phyloP scores from a whole-genome alignment of 2,329 filamentous ascomycete species.

The Venturiaceae sp. region DNA sequence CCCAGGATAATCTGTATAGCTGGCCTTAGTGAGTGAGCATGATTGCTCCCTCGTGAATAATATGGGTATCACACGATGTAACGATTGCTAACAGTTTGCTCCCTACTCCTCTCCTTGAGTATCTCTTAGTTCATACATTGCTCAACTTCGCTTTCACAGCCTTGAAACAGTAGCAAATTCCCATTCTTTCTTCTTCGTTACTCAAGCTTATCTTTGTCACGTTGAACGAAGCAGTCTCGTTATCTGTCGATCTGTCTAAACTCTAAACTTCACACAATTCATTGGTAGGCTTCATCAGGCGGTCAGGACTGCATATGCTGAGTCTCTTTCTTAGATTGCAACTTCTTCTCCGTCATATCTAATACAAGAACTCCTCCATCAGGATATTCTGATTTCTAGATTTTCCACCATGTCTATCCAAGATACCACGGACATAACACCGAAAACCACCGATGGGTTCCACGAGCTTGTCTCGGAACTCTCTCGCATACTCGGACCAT shows the following conservation, averaged over 20 bases:
- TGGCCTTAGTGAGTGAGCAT: not conserved
- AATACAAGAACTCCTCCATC: not conserved
- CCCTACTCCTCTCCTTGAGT: not conserved
- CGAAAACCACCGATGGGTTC: constrained; percentile 35
- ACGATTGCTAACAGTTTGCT: not conserved
- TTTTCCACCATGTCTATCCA: not conserved
- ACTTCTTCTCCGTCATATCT: not conserved
- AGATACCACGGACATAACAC: not conserved
- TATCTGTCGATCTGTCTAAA: not conserved
- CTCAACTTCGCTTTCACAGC: not conserved
- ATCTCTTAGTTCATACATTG: not conserved
- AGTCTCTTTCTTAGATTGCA: not conserved
- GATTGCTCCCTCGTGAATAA: too few relatives aligned
- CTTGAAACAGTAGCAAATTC: not conserved
- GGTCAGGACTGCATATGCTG: not conserved
- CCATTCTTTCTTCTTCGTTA: not conserved
- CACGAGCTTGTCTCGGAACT: constrained; percentile 64
- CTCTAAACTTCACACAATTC: not conserved
- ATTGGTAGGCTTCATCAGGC: not conserved
- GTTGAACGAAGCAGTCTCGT: not conserved
- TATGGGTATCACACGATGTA: not conserved
- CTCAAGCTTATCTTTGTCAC: not conserved
- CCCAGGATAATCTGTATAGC: not conserved
- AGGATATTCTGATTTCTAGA: not conserved
- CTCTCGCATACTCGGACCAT: constrained; percentile 65